Evolutionary conservation across 768 basidiomycete genomes (phyloP), one percentile per base, ranked within the genome.

Genomic region (Leccinum rimulosum): DNA sequence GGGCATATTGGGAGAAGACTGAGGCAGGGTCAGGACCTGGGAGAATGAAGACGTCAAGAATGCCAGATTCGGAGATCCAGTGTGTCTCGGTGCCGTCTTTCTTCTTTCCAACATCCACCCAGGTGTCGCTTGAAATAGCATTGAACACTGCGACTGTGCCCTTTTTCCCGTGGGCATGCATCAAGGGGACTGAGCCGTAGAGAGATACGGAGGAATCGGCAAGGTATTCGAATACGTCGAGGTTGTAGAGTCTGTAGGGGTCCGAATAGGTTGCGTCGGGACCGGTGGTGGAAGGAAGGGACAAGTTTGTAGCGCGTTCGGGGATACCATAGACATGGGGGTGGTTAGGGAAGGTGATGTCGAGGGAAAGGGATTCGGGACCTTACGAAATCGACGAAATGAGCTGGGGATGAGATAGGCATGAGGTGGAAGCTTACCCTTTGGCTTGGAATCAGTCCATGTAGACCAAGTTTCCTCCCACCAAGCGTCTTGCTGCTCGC

Each of bases 21-120:
- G 91, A 97, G n/a, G n/a, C n/a, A n/a, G n/a, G n/a, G n/a, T n/a
- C n/a, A n/a, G n/a, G n/a, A n/a, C n/a, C n/a, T n/a, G n/a, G n/a
- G n/a, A n/a, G n/a, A n/a, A n/a, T n/a, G n/a, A n/a, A n/a, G n/a
- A n/a, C 72, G 72, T 99, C 96, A 54, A 99, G 82, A 61, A 98
- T 95, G 48, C 97, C 97, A 4, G 93, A 94, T 74, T 99, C 97
- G 7, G 95, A 94, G 62, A 98, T 87, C 97, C 96, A 99, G 70
- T 98, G 97, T 0, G 96, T 95, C 63, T 88, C 80, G 0, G 91
- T 90, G 8, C 90, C 89, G 62, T 79, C 56, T n/a, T 68, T 52
- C 12, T 3, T 82, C 76, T 5, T 85, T 73, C 80, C 85, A 33
- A 98, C 83, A 69, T 98, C 97, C 50, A 99, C 88, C 89, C 93